These are phyloP conservation scores for Macrophomina phaseolina DNA, from an alignment of 2,329 filamentous ascomycete genomes.

Conservation along the genomic window DNA sequence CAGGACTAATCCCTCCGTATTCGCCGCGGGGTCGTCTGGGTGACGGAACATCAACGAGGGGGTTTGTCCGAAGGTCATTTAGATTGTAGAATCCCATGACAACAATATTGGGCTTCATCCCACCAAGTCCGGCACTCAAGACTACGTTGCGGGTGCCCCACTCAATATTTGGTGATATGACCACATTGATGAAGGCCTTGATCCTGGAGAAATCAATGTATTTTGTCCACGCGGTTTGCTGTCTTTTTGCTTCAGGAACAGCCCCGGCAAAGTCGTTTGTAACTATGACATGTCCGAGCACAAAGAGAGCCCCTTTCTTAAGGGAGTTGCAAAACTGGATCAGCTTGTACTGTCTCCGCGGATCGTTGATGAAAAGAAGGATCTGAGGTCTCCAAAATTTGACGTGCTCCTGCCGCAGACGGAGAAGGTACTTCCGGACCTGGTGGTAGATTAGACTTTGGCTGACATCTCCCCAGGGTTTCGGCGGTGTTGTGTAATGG, in stretches of 20 bases:
- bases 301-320: slow-evolving; percentile 85
- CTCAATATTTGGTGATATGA: slow-evolving; percentile 79
- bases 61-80: slow-evolving; percentile 72
- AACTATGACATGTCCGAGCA: slow-evolving; percentile 86
- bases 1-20: not conserved
- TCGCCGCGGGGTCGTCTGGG: slow-evolving; percentile 51
- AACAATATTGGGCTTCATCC: slow-evolving; percentile 89
- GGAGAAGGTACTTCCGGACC: slow-evolving; percentile 83
- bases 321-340: slow-evolving; percentile 92
- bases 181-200: slow-evolving; percentile 87
- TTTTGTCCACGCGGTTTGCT: slow-evolving; percentile 82
- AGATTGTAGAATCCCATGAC: slow-evolving; percentile 82
- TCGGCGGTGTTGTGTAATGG: slow-evolving; percentile 83
- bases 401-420: slow-evolving; percentile 85
- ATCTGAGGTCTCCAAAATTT: slow-evolving; percentile 95
- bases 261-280: slow-evolving; percentile 79
- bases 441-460: slow-evolving; percentile 89
- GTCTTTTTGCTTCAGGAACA: slow-evolving; percentile 79
- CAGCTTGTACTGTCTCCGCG: slow-evolving; percentile 78
- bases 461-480: slow-evolving; percentile 88
- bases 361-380: slow-evolving; percentile 81
- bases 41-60: slow-evolving; percentile 59
- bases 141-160: slow-evolving; percentile 88
- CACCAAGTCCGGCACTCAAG: slow-evolving; percentile 79
- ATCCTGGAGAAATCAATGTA: slow-evolving; percentile 87